Evolutionary conservation across 1,139 yeast species (phyloP).

Genomic region (Geotrichum macrosporum): DNA sequence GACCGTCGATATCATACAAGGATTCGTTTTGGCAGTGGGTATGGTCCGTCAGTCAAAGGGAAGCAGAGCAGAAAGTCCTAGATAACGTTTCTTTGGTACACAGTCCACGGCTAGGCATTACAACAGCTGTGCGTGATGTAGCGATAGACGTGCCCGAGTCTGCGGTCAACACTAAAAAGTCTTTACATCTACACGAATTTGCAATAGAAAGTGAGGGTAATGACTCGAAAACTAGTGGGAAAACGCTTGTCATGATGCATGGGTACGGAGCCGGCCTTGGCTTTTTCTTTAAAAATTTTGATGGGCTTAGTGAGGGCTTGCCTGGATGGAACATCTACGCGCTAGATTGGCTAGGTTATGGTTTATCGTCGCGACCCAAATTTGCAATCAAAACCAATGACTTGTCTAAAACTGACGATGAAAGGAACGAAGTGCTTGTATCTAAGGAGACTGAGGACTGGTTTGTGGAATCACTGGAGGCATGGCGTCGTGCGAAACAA

Average conservation of each 20-base stretch:
- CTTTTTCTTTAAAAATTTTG: conserved; percentile 75
- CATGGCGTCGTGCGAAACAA: conserved; percentile 62
- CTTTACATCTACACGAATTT: conserved; percentile 53
- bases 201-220: conserved; percentile 31
- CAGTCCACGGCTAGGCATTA: conserved; percentile 3
- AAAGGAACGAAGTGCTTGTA: no score
- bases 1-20: conserved; percentile 29
- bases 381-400: conserved; percentile 37
- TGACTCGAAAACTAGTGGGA: no score
- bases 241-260: conserved; percentile 70
- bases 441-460: conserved; percentile 62
- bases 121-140: conserved; percentile 34
- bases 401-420: conserved; percentile 28
- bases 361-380: conserved; percentile 65
- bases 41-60: conserved; percentile 36
- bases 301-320: conserved; percentile 40
- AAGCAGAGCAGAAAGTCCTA: conserved; percentile 42
- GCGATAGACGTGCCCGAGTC: conserved; percentile 47
- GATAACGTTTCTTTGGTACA: conserved; percentile 55
- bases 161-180: conserved; percentile 49
- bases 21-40: conserved; percentile 46
- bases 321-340: conserved; percentile 57
- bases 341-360: conserved; percentile 81
- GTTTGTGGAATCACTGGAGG: conserved; percentile 77
- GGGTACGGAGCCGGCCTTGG: conserved; percentile 92